Evolutionary conservation across 1,284 basidiomycete species (phyloP).

Genomic region (Ceratobasidium sp.): DNA sequence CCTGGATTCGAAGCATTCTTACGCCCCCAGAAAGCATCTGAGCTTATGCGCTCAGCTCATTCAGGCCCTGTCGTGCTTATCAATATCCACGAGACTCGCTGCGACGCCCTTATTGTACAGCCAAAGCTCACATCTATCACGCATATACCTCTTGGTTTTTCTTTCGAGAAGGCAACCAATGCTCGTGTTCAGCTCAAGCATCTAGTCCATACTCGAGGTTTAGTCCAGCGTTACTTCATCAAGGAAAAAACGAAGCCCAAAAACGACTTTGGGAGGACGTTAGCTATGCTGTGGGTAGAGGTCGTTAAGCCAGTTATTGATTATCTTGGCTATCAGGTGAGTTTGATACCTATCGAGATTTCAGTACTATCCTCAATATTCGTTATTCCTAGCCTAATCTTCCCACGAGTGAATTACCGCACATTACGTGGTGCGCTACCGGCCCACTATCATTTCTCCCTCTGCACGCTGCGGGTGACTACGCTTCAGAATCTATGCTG

Average conservation of each 20-base stretch:
- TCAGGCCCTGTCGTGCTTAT: conserved; percentile 3
- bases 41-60: not conserved
- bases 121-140: not conserved
- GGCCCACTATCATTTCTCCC: conserved; percentile 18
- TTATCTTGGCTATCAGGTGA: not conserved
- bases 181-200: not conserved
- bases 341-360: not conserved
- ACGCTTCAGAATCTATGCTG: not conserved
- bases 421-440: conserved; percentile 19
- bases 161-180: not conserved
- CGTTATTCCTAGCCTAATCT: not conserved
- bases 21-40: not conserved
- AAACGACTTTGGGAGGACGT: not conserved
- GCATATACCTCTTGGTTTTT: conserved; percentile 4
- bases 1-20: conserved; percentile 29
- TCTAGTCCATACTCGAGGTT: not conserved
- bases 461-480: conserved; percentile 27
- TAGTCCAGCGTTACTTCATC: not conserved
- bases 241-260: not conserved
- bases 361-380: not conserved
- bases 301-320: conserved; percentile 13
- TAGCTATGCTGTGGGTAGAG: conserved; percentile 17
- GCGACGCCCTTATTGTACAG: conserved; percentile 28
- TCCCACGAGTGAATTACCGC: not conserved
- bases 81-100: conserved; percentile 25